These are phyloP conservation scores for Rhynchospora pubera DNA, from an alignment of 176 grass and related monocot genomes.

Conservation along the genomic window DNA sequence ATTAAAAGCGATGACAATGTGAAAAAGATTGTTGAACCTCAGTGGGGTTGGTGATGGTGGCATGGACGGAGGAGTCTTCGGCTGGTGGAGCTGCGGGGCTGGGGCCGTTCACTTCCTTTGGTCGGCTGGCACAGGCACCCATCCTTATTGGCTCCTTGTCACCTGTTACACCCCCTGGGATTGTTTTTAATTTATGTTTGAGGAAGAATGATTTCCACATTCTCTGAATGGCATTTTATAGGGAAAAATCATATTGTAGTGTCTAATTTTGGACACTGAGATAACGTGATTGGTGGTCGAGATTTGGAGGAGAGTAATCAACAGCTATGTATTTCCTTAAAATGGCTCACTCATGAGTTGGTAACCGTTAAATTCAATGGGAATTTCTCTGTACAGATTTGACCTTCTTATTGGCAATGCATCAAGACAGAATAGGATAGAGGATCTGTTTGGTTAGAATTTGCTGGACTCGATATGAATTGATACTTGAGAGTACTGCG, in stretches of 20 bases:
- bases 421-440: neutral
- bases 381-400: neutral
- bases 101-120: conserved; percentile 5
- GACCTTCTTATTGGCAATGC: neutral
- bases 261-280: conserved; percentile 15
- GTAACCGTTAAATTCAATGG: conserved; percentile 6
- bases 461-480: neutral
- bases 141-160: conserved; percentile 11
- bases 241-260: neutral
- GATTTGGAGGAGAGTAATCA: neutral
- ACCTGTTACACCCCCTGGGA: neutral
- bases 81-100: conserved; percentile 8
- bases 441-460: neutral
- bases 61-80: conserved; percentile 2
- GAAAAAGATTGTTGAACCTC: neutral
- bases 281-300: neutral
- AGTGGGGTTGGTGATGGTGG: neutral
- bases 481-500: neutral
- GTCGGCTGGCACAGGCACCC: conserved; percentile 30
- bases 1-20: neutral
- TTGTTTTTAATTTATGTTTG: neutral
- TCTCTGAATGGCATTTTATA: conserved; percentile 13
- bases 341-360: neutral
- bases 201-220: conserved; percentile 21
- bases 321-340: conserved; percentile 3